These are phyloP conservation scores for Xylaria cubensis DNA, from an alignment of 495 filamentous ascomycete species.

Conservation along the genomic window DNA sequence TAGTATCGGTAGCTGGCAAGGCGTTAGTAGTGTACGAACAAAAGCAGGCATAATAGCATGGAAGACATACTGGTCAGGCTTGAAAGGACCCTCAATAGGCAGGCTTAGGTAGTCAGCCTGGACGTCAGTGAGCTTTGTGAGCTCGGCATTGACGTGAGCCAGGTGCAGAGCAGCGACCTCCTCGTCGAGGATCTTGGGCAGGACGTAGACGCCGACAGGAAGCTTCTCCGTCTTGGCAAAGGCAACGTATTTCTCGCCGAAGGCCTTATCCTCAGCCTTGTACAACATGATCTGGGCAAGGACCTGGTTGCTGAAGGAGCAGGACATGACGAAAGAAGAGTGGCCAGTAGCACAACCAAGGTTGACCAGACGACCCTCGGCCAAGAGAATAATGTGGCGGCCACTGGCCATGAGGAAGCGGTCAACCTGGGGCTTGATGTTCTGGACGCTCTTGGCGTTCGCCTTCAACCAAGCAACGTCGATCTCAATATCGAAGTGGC, in stretches of 20 bases:
- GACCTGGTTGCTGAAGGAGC: constrained; percentile 99
- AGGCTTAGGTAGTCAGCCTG: constrained; percentile 96
- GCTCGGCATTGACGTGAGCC: constrained; percentile 92
- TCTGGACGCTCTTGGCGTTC: constrained; percentile 86
- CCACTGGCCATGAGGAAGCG: constrained; percentile 93
- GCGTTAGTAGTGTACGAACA: constrained; percentile 40
- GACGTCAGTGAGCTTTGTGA: constrained; percentile 79
- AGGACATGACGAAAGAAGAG: constrained; percentile 99
- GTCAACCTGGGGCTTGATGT: constrained; percentile 99
- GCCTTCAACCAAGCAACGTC: constrained; percentile 99
- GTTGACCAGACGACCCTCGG: constrained; percentile 98
- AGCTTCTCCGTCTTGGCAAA: constrained; percentile 92
- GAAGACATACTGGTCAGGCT: constrained; percentile 74
- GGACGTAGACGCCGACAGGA: constrained; percentile 89
- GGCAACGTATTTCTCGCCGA: constrained; percentile 92
- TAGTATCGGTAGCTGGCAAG: constrained; percentile 64
- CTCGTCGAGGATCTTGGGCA: constrained; percentile 98
- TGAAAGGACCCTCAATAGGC: constrained; percentile 85
- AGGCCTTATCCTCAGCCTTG: constrained; percentile 88
- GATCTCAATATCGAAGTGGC: constrained; percentile 99
- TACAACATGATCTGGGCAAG: constrained; percentile 98
- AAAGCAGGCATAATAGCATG: neutral
- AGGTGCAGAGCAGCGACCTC: constrained; percentile 94
- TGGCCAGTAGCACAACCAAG: constrained; percentile 98
- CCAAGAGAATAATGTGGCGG: constrained; percentile 96